Base-by-base conservation (phyloP, 805 yeast species). In the Candida glaebosa region DNA sequence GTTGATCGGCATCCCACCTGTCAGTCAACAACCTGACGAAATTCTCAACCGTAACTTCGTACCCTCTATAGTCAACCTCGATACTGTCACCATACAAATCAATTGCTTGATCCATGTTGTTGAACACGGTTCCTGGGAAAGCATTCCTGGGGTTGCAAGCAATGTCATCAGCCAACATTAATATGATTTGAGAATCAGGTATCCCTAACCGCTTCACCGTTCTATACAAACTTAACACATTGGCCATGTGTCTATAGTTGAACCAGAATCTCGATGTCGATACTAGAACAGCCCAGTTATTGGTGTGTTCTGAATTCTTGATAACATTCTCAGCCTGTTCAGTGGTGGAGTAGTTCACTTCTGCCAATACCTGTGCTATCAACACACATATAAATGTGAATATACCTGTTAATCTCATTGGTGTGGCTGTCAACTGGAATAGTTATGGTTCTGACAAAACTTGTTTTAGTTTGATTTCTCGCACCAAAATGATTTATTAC, bases 211-310 rank as follows among this genome's bases (percentile, higher is more conserved):
- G 73, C 63, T 91, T 93, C 30, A 93, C 98, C 0, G 98, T 93
- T 51, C 99, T 76, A 68, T 93, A 93, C 78, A 93, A 82, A 57
- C 96, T 84, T 50, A 93, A 70, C 22, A 86, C 96, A 63, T 93
- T 93, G 30, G 99, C 98, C 88, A 91, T 87, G 62, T 93, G 99
- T 59, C 99, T 75, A 59, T 93, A 93, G 63, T 93, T 93, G 74
- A 93, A 93, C 99, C 99, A 93, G 66, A 93, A 93, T 45, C 98
- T 71, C 9, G 97, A 89, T 1, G 99, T 91, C 2, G 96, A 88
- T 30, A 93, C 96, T 34, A 93, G 67, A 3, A 93, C 98, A 0
- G 99, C 91, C 83, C 82, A 78, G 57, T 78, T 79, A 55, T 78
- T 79, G 24, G 82, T 78, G 52, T 89, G 78, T 66, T 84, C 52